phyloP scores from a whole-genome alignment of 495 filamentous ascomycete species.

The Hyphodiscus hymeniophilus region DNA sequence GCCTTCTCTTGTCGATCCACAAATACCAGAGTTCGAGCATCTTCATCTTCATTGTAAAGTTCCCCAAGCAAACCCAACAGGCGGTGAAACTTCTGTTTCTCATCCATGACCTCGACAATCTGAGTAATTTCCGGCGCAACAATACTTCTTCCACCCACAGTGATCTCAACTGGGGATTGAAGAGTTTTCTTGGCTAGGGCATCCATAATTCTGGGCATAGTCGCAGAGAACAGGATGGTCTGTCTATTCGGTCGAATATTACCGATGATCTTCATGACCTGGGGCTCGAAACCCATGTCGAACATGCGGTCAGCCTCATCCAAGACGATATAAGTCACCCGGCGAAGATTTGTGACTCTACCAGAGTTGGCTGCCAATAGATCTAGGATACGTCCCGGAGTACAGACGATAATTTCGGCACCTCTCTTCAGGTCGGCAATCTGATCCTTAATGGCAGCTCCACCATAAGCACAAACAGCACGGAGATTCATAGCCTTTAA shows the following conservation, averaged over 20 bases:
- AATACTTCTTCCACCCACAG: conserved; percentile 82
- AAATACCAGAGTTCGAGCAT: conserved; percentile 84
- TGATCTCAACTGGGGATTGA: conserved; percentile 81
- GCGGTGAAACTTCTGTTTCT: conserved; percentile 77
- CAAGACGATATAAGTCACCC: conserved; percentile 87
- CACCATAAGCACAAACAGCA: conserved; percentile 91
- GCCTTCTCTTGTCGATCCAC: conserved; percentile 94
- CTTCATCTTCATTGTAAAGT: conserved; percentile 78
- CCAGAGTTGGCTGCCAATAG: conserved; percentile 86
- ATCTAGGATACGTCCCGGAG: conserved; percentile 96
- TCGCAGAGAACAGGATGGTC: conserved; percentile 92
- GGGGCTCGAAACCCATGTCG: conserved; percentile 98
- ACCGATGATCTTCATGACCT: conserved; percentile 91
- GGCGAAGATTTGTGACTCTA: conserved; percentile 79
- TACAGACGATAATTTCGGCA: conserved; percentile 90
- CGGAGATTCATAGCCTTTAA: conserved; percentile 83
- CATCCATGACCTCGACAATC: conserved; percentile 78
- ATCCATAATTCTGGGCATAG: conserved; percentile 92
- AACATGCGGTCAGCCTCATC: conserved; percentile 99
- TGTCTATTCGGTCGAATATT: conserved; percentile 89
- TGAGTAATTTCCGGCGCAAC: conserved; percentile 95
- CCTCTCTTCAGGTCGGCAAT: conserved; percentile 94
- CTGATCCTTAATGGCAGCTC: conserved; percentile 94
- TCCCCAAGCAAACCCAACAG: conserved; percentile 82
- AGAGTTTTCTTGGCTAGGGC: conserved; percentile 80